Evolutionary conservation across 75 land plant genomes (phyloP), one percentile per base, ranked within the genome.

Genomic region (Chamaecyparis obtusa): DNA sequence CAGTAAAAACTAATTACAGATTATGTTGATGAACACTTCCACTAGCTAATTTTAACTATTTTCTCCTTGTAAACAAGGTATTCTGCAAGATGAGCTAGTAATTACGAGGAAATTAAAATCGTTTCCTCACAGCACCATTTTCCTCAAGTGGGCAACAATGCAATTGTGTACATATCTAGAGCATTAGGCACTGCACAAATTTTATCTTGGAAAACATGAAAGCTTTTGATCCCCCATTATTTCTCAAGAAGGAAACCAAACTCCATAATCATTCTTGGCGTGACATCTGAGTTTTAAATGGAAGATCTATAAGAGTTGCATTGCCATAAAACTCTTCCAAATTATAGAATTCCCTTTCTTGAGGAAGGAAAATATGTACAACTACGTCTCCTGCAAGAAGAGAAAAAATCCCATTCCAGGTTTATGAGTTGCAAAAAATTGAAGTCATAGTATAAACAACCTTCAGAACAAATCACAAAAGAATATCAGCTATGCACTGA

Each of bases 311-410:
- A 1, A 87, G 87, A 9, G 95, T 93, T 3, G 99, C 99, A 92
- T 98, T 98, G 13, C 91, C 99, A 90, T 98, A 98, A 86, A 98
- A 98, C 55, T 98, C 99, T 89, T 98, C 99, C 92, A 98, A 88
- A 87, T 98, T 97, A 92, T 98, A 98, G 88, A 85, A 95, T 4
- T 88, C 94, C 79, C 99, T 84, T 75, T 98, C 93, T 67, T 89
- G 87, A 1, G 99, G 99, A 83, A 98, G 94, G 89, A 98, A 97
- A 87, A 98, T 94, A 84, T 98, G 99, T 78, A 98, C 94, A 55
- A 98, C 99, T 6, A 98, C 99, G 90, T 98, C 99, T 74, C 99
- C 99, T 98, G 91, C 35, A 90, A 90, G 14, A 81, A 46, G 33
- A 16, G 27, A 81, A n/a, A 27, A 0, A 81, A 21, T n/a, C n/a